A percentile compares a stretch with the other conserved stretches of the same genome.
These are phyloP conservation scores for Boletales sp. DNA, from an alignment of 768 basidiomycete genomes.

Conservation along the genomic window DNA sequence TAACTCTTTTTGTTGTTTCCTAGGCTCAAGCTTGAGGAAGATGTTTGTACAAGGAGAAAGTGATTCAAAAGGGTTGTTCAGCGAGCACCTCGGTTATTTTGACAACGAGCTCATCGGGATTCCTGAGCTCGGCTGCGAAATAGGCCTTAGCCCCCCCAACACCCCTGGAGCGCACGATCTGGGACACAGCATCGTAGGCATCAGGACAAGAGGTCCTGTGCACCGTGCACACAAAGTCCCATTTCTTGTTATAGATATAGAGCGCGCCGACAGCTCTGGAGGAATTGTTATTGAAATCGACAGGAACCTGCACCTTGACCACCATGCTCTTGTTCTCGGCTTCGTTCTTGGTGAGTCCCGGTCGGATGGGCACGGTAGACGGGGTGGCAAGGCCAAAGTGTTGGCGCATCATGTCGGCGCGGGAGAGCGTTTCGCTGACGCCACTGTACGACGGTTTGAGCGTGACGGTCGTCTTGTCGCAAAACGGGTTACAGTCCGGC, in stretches of 20 bases:
- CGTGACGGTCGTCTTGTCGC: conserved; percentile 39
- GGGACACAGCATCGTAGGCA: conserved; percentile 40
- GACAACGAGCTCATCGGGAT: conserved; percentile 44
- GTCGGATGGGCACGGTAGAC: conserved; percentile 14
- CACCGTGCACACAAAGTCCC: conserved; percentile 48
- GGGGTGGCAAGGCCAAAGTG: conserved; percentile 26
- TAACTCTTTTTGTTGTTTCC: background rate
- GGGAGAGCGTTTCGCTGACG: conserved; percentile 17
- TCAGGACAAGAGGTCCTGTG: conserved; percentile 27
- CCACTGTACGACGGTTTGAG: conserved; percentile 42
- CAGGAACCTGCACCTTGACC: conserved; percentile 54
- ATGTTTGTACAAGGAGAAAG: background rate
- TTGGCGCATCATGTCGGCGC: conserved; percentile 29
- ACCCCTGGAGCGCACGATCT: conserved; percentile 40
- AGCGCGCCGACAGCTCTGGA: conserved; percentile 22
- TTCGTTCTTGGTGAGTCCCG: conserved; percentile 19
- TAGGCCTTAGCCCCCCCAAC: conserved; percentile 48
- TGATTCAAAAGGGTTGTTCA: conserved; percentile 49
- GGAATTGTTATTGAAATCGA: conserved; percentile 7
- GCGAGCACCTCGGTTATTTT: conserved; percentile 51
- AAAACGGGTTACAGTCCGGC: conserved; percentile 43
- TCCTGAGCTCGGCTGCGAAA: conserved; percentile 50
- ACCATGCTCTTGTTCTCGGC: conserved; percentile 39
- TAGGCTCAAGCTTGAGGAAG: too few species aligned
- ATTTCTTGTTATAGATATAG: conserved; percentile 51